A percentile compares a stretch with the other conserved stretches of the same genome.
Evolutionary conservation across 2,329 filamentous ascomycete genomes (phyloP).

Genomic region (Aspergillus bombycis): DNA sequence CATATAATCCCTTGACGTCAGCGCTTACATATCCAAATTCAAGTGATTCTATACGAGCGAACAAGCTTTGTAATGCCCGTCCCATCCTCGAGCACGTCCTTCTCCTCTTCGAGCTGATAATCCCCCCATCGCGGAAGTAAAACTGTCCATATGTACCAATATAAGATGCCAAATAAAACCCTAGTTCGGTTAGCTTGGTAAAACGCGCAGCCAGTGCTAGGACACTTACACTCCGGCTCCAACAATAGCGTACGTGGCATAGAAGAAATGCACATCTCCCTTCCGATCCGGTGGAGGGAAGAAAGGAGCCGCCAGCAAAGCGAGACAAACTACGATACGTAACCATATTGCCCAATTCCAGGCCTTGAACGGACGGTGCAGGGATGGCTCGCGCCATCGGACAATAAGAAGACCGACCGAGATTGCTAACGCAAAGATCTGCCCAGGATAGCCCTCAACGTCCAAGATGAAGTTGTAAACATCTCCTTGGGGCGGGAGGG

Average conservation of each 20-base stretch:
- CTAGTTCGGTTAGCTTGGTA: constrained; percentile 40
- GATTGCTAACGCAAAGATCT: constrained; percentile 62
- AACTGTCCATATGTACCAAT: constrained; percentile 71
- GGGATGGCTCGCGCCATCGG: constrained; percentile 60
- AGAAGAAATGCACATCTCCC: constrained; percentile 52
- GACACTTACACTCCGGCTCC: constrained; percentile 49
- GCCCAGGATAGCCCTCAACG: constrained; percentile 69
- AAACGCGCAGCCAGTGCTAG: constrained; percentile 14
- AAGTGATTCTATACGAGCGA: constrained; percentile 23
- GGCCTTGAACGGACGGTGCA: constrained; percentile 66
- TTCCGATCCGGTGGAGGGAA: constrained; percentile 58
- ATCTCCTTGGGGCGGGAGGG: constrained; percentile 64
- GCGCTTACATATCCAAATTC: not conserved
- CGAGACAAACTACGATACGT: constrained; percentile 56
- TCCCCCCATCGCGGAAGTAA: constrained; percentile 61
- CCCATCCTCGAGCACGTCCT: constrained; percentile 65
- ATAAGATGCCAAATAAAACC: constrained; percentile 61
- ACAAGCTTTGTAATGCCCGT: constrained; percentile 66
- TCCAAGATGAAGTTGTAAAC: constrained; percentile 75
- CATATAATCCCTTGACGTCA: not conserved
- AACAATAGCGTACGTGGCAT: constrained; percentile 58
- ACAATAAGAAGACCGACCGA: constrained; percentile 64
- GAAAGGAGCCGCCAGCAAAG: constrained; percentile 64
- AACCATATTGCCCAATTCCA: constrained; percentile 64
- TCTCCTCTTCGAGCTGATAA: constrained; percentile 66